phyloP scores from a whole-genome alignment of 2,329 filamentous ascomycete genomes.

The Aureobasidium namibiae region DNA sequence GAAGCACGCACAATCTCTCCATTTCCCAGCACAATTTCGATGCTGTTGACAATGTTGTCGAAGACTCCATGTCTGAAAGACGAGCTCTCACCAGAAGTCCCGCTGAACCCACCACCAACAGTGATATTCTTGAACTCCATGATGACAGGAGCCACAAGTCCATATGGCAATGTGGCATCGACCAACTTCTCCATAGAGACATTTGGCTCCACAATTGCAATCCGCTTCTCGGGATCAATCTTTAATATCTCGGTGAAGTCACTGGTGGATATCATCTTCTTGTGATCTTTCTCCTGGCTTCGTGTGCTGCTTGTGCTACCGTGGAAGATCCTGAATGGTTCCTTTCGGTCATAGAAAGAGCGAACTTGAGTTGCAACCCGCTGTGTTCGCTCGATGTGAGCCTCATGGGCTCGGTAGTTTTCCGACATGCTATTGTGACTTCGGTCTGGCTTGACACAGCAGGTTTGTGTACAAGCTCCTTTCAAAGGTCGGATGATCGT shows the following conservation, averaged over 20 bases:
- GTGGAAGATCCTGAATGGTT: constrained; percentile 49
- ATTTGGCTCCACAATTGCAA: constrained; percentile 56
- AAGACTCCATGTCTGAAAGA: constrained; percentile 61
- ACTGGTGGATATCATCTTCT: constrained; percentile 41
- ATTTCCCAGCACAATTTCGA: constrained; percentile 56
- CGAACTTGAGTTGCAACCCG: constrained; percentile 31
- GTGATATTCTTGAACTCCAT: constrained; percentile 68
- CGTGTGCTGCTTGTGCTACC: constrained; percentile 48
- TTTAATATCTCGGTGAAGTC: constrained; percentile 39
- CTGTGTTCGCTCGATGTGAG: constrained; percentile 14
- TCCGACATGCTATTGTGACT: background rate
- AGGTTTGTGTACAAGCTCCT: background rate
- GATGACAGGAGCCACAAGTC: constrained; percentile 55
- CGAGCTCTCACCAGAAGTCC: constrained; percentile 59
- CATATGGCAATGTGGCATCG: constrained; percentile 45
- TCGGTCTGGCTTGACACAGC: background rate
- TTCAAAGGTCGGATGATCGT: background rate
- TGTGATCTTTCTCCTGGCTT: constrained; percentile 31
- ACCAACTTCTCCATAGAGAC: constrained; percentile 60
- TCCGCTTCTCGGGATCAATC: constrained; percentile 35
- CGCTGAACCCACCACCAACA: constrained; percentile 56
- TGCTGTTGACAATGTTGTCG: constrained; percentile 51
- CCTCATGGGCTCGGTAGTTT: background rate
- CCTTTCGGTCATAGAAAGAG: constrained; percentile 38
- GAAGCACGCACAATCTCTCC: constrained; percentile 47